Evolutionary conservation across 306 rosid species (phyloP).

Genomic region (Prunus armeniaca): DNA sequence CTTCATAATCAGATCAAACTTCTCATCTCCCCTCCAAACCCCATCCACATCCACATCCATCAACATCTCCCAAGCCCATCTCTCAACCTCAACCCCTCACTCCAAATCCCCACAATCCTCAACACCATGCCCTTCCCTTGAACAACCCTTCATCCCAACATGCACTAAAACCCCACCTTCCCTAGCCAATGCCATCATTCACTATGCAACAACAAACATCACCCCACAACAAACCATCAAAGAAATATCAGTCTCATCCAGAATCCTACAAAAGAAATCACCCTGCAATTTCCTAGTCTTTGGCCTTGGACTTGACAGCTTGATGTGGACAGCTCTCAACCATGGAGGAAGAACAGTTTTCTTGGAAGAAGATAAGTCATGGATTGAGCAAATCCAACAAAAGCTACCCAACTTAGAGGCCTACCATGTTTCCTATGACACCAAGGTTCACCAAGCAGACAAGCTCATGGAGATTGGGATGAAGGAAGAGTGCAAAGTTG

Average conservation of each 20-base stretch:
- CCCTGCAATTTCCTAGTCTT: slow-evolving; percentile 90
- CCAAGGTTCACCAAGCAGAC: slow-evolving; percentile 64
- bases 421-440: slow-evolving; percentile 69
- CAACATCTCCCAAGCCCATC: slow-evolving; percentile 21
- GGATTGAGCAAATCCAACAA: slow-evolving; percentile 61
- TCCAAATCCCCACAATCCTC: background rate
- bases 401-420: slow-evolving; percentile 57
- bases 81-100: slow-evolving; percentile 29
- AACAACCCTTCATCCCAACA: slow-evolving; percentile 26
- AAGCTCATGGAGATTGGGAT: slow-evolving; percentile 45
- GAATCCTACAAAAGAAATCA: slow-evolving; percentile 53
- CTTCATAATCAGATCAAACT: slow-evolving; percentile 44
- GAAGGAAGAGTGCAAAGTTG: slow-evolving; percentile 50
- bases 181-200: slow-evolving; percentile 67
- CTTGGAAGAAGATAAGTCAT: slow-evolving; percentile 73
- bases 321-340: slow-evolving; percentile 91
- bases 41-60: slow-evolving; percentile 5
- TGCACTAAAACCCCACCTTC: slow-evolving; percentile 78
- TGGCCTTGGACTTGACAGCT: slow-evolving; percentile 88
- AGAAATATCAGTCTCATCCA: slow-evolving; percentile 73
- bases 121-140: slow-evolving; percentile 29
- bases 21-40: slow-evolving; percentile 37
- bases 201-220: slow-evolving; percentile 73
- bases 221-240: slow-evolving; percentile 83
- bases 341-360: slow-evolving; percentile 82